Base-by-base conservation (phyloP, 805 yeast species). In the Yarrowia sp. region DNA sequence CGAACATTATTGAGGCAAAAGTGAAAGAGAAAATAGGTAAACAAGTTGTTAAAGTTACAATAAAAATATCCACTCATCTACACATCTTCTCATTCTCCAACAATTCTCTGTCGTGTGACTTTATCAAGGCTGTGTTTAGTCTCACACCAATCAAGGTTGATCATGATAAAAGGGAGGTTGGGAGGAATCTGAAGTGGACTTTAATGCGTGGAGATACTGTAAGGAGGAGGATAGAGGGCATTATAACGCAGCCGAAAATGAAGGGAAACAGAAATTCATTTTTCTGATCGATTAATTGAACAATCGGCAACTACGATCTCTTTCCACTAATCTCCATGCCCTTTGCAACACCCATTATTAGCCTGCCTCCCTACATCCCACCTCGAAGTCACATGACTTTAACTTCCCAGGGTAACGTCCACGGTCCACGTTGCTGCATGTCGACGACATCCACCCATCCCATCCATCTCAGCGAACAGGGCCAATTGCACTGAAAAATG, bases 351-450 rank as follows among this genome's bases (percentile, higher is more conserved):
- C 30, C 30, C 30, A 7, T 7, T 24, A 24, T 24, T 5, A 24
- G 6, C 30, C 30, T 2, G 7, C 30, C 3, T 24, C 30, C 6
- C 30, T 7, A 50, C 30, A 2, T n/a, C 42, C n/a, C 39, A n/a
- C 13, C 42, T 50, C 40, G 42, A 33, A 3, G 64, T 58, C 50
- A 58, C 64, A 34, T 42, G 64, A 42, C 50, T 43, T 58, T 42
- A 58, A 40, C 64, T 43, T 58, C 50, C 64, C 64, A 58, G 64
- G 64, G 64, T 58, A 58, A 58, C 50, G 50, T 58, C 38, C 20
- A 39, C 60, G 5, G 39, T 55, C 50, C 64, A 58, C 64, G 64
- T 58, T 58, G 64, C 64, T 58, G 64, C 64, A 58, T 58, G 50
- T 58, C 64, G 64, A 42, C 64, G 50, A 42, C 64, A 58, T 24